phyloP scores from a whole-genome alignment of 345 rosid genomes.

The Trapa incisa region DNA sequence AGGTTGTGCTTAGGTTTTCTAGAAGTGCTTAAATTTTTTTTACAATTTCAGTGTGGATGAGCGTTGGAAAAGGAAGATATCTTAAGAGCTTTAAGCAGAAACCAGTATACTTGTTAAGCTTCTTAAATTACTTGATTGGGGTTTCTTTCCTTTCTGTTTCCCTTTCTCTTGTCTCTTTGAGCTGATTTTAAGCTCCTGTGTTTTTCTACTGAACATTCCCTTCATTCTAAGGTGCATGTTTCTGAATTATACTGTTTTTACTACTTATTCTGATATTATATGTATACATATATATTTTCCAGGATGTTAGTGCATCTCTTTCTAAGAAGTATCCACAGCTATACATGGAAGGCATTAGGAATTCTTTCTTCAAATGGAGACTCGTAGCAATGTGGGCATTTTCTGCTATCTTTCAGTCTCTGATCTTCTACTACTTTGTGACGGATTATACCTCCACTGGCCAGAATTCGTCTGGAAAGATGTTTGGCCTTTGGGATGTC shows the following conservation, averaged over 20 bases:
- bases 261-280: not conserved
- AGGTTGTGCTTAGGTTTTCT: too few species aligned
- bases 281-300: slow-evolving; percentile 4
- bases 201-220: not conserved
- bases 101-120: not conserved
- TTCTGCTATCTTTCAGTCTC: slow-evolving; percentile 83
- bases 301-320: slow-evolving; percentile 94
- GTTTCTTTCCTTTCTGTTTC: not conserved
- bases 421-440: slow-evolving; percentile 60
- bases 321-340: slow-evolving; percentile 95
- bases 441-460: slow-evolving; percentile 44
- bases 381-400: slow-evolving; percentile 81
- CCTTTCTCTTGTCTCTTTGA: not conserved
- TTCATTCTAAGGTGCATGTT: not conserved
- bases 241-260: not conserved
- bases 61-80: too few species aligned
- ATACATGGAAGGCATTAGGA: slow-evolving; percentile 78
- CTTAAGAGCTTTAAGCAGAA: not conserved
- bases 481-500: slow-evolving; percentile 93
- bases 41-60: too few species aligned
- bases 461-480: slow-evolving; percentile 61
- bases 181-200: not conserved
- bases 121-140: not conserved
- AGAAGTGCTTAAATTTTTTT: not conserved
- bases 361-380: slow-evolving; percentile 83